Evolutionary conservation across 225 moss, liverwort and hornwort genomes (phyloP), one percentile per base, ranked within the genome.

Genomic region (Takakia lepidozioides): DNA sequence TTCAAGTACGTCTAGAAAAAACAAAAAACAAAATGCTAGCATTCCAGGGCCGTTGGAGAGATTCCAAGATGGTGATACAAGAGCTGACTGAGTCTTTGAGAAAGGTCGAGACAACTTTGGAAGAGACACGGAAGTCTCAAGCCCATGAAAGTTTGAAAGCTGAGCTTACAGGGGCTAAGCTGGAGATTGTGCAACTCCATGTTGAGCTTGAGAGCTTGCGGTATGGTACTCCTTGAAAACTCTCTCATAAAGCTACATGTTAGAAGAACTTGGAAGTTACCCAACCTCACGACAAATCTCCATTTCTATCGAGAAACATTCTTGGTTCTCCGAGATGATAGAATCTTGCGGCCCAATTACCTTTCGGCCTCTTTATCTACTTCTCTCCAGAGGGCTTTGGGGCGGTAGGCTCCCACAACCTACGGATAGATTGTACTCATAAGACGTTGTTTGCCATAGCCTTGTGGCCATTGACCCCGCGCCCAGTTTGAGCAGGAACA

Each of bases 121-220:
- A 58, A 15, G 68, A 58, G 39, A 0, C 7, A 32, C 32, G 1
- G 32, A 32, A 32, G 7, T 7, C 32, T 6, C 8, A 32, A 32
- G 7, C 32, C 32, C 38, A 62, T 2, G 64, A 59, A 41, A 42
- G 2, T 26, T 27, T 55, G 8, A 27, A 27, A 55, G 3, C 25
- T 25, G 36, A 41, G 13, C 9, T 57, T 26, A 19, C 32, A 50
- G 52, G 29, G 38, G 58, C 61, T 46, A 85, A 53, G 32, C 58
- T 64, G 57, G 85, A 88, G 63, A 73, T 68, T 46, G 56, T 75
- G 46, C 66, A 71, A 27, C 77, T 85, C 50, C 58, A 72, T 27
- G 48, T 63, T 23, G 72, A 83, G 47, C 42, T 72, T 58, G 88
- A 83, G 56, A 83, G 58, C 36, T 66, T 75, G 41, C 85, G 71